Evolutionary conservation across 805 yeast species (phyloP), one percentile per base, ranked within the genome.

Genomic region (Cyberlindnera japonica): DNA sequence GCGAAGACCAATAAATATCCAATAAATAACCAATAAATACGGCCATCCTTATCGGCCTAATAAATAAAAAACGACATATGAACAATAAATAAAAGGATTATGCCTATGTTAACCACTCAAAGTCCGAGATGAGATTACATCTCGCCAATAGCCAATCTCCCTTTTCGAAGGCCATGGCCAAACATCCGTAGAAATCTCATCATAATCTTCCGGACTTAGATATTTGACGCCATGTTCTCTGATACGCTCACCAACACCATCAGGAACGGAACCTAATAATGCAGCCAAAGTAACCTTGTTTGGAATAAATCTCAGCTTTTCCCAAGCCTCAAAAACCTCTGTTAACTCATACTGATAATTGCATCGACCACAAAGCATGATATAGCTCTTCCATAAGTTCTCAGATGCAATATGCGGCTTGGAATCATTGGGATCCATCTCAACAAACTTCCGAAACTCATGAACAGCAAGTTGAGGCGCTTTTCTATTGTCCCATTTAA

Each of bases 401-500:
- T 69, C 68, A 5, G 68, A 61, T 0, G 85, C 83, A n/a, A 59
- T 26, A 35, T 61, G 55, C 5, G 51, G 45, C 11, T 41, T 47
- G 23, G 50, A 15, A 10, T 45, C 45, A 2, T 51, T 49, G 19
- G 43, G 45, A 0, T 63, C 49, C n/a, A 59, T 69, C 29, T 72
- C 61, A 1, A 68, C 65, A 49, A 60, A 57, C 20, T 45, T 45
- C 41, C 75, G 69, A 58, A 81, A 75, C 54, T 81, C 85, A 27
- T 65, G 69, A 3, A 79, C 66, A 0, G 84, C 79, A 19, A 78
- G 65, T 49, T 81, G 86, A 1, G 81, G 65, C 0, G 89, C 84
- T 38, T 62, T 72, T 28, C 68, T 37, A 2, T 62, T 60, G 9
- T 65, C 77, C 86, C 86, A 81, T 14, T 61, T 36, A 3, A 71